Evolutionary conservation across 208 protist genomes (phyloP).

Genomic region (Angomonas deanei): DNA sequence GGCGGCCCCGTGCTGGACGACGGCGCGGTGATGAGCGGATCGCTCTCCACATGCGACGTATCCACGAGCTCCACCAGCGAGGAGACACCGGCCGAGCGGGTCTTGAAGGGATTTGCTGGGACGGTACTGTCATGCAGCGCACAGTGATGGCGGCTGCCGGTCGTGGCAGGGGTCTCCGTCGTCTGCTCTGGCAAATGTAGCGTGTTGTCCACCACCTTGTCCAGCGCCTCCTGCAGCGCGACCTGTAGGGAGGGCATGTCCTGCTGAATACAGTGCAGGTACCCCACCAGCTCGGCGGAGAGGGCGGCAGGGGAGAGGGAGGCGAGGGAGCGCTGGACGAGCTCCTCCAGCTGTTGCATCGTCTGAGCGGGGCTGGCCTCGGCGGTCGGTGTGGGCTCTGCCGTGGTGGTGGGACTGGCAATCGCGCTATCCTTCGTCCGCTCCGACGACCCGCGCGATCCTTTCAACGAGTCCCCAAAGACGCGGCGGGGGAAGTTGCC

Average conservation of each 20-base stretch:
- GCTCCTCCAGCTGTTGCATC: slow-evolving; percentile 29
- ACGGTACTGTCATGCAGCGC: too few relatives aligned
- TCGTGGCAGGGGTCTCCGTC: neutral
- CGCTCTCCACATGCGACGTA: neutral
- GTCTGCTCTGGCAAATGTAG: slow-evolving; percentile 13
- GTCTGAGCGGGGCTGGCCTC: neutral
- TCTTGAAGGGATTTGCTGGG: neutral
- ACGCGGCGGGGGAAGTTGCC: neutral
- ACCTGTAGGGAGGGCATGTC: slow-evolving; percentile 33
- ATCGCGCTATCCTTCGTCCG: neutral
- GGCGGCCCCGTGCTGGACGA: neutral
- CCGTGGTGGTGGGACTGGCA: neutral
- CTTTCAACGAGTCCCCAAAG: neutral
- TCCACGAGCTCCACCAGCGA: neutral
- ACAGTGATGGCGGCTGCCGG: neutral
- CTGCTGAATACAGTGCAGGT: slow-evolving; percentile 46
- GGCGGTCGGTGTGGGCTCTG: neutral
- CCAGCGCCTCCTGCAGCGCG: slow-evolving; percentile 55
- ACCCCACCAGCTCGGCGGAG: slow-evolving; percentile 52
- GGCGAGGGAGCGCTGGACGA: slow-evolving; percentile 68
- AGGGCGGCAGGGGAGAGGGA: slow-evolving; percentile 57
- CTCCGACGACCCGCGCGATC: neutral
- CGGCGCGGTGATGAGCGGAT: neutral
- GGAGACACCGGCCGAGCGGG: neutral
- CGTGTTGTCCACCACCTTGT: slow-evolving; percentile 66